phyloP scores from a whole-genome alignment of 2,329 filamentous ascomycete species.

The Alternaria sp. region DNA sequence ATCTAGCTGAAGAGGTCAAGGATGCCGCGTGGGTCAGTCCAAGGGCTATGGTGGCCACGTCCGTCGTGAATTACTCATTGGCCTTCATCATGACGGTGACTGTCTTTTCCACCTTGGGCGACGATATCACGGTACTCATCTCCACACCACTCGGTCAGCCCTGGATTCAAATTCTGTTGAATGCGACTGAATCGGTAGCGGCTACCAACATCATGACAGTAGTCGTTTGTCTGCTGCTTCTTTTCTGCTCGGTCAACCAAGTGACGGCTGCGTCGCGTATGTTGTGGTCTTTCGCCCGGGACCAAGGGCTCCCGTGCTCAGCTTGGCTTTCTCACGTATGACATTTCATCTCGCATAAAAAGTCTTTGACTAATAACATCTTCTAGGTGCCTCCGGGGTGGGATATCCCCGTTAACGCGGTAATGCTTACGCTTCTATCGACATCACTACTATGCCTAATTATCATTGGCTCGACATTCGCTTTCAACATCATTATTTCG shows the following conservation, averaged over 20 bases:
- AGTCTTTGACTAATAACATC: neutral
- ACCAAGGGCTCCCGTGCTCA: conserved; percentile 35
- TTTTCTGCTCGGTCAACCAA: conserved; percentile 14
- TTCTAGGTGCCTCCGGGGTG: conserved; percentile 22
- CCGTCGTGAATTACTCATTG: conserved; percentile 45
- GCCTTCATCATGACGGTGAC: conserved; percentile 43
- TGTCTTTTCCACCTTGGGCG: conserved; percentile 16
- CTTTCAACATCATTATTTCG: conserved; percentile 32
- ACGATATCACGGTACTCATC: conserved; percentile 9
- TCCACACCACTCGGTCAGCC: conserved; percentile 26
- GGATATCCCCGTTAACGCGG: conserved; percentile 38
- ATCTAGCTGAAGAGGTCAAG: conserved; percentile 43
- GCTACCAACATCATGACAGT: conserved; percentile 31
- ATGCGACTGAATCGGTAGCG: conserved; percentile 29
- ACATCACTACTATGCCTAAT: conserved; percentile 34
- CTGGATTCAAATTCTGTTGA: conserved; percentile 34
- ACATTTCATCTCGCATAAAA: neutral
- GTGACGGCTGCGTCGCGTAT: conserved; percentile 36
- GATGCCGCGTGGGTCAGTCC: conserved; percentile 39
- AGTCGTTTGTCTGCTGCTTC: neutral
- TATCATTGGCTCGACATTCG: conserved; percentile 37
- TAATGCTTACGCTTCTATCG: conserved; percentile 26
- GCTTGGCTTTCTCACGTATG: conserved; percentile 27
- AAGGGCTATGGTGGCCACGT: conserved; percentile 49
- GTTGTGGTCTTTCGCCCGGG: conserved; percentile 41